Conservation (phyloP, 768 basidiomycete genomes). For the Trametes cubensis region DNA sequence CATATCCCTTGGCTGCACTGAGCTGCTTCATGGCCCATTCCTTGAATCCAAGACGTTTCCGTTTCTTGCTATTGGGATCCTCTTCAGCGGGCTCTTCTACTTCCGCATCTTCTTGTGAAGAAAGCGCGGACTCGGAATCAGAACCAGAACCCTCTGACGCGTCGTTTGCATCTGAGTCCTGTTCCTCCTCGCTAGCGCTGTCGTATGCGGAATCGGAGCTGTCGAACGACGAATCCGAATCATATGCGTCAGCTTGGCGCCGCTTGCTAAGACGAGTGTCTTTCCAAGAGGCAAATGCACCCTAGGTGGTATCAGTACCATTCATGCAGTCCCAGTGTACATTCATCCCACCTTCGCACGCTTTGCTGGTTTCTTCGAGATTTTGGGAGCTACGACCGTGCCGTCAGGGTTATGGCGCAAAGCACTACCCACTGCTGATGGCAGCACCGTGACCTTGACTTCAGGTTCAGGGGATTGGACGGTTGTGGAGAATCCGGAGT, state of each 20-base stretch:
- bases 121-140: background rate
- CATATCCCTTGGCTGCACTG: constrained; percentile 48
- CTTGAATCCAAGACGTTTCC: constrained; percentile 69
- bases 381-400: constrained; percentile 48
- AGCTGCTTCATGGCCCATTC: constrained; percentile 87
- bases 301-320: constrained; percentile 29
- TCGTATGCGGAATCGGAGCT: constrained; percentile 80
- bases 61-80: constrained; percentile 35
- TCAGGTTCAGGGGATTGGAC: constrained; percentile 16
- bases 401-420: constrained; percentile 71
- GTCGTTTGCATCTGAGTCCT: constrained; percentile 27
- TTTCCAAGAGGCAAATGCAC: constrained; percentile 56
- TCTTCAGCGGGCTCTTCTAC: constrained; percentile 28
- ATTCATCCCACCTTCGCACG: constrained; percentile 42
- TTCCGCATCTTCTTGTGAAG: constrained; percentile 22
- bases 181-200: constrained; percentile 25
- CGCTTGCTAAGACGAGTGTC: constrained; percentile 18
- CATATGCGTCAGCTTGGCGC: constrained; percentile 30
- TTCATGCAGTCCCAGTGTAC: no score
- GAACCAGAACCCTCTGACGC: constrained; percentile 23
- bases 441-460: background rate
- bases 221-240: constrained; percentile 69
- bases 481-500: constrained; percentile 28
- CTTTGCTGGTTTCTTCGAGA: constrained; percentile 48
- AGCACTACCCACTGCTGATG: constrained; percentile 52